A percentile compares a stretch with the other conserved stretches of the same genome.
These are phyloP conservation scores for Herpomyces periplanetae DNA, from an alignment of 2,329 filamentous ascomycete genomes.

Conservation along the genomic window DNA sequence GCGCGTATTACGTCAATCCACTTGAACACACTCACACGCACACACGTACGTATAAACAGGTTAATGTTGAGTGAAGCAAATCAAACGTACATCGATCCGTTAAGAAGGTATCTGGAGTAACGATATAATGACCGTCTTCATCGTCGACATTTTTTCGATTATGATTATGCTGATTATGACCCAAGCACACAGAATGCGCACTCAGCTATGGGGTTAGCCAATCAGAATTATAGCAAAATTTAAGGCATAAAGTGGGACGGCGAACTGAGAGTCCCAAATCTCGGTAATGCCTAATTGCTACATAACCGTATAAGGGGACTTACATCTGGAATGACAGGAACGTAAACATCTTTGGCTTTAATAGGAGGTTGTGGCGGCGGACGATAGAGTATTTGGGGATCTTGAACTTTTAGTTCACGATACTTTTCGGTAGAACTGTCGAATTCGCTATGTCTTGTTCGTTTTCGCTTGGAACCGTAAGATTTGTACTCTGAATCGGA, in stretches of 20 bases:
- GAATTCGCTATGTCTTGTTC: too few relatives aligned
- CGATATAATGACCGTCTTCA: conserved; percentile 85
- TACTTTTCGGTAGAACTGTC: too few relatives aligned
- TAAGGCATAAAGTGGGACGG: conserved; percentile 1
- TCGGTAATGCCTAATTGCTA: neutral
- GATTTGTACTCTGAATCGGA: too few relatives aligned
- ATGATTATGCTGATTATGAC: too few relatives aligned
- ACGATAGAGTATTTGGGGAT: too few relatives aligned
- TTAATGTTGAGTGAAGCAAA: neutral
- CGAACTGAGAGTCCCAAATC: neutral
- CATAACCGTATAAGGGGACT: conserved; percentile 5
- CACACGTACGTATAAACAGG: conserved; percentile 1
- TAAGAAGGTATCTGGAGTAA: conserved; percentile 44
- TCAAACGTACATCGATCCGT: conserved; percentile 44
- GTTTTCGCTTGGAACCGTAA: too few relatives aligned
- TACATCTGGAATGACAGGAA: conserved; percentile 19
- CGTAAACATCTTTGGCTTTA: conserved; percentile 16
- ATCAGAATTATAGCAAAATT: conserved; percentile 1
- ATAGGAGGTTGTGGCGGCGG: conserved; percentile 4
- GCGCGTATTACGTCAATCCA: too few relatives aligned
- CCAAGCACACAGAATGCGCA: too few relatives aligned
- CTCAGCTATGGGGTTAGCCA: conserved; percentile 9
- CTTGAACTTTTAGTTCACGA: too few relatives aligned
- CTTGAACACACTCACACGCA: conserved; percentile 1
- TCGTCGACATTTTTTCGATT: conserved; percentile 46